Evolutionary conservation across 805 yeast species (phyloP), one percentile per base, ranked within the genome.

Genomic region (Wickerhamiella shivajii): DNA sequence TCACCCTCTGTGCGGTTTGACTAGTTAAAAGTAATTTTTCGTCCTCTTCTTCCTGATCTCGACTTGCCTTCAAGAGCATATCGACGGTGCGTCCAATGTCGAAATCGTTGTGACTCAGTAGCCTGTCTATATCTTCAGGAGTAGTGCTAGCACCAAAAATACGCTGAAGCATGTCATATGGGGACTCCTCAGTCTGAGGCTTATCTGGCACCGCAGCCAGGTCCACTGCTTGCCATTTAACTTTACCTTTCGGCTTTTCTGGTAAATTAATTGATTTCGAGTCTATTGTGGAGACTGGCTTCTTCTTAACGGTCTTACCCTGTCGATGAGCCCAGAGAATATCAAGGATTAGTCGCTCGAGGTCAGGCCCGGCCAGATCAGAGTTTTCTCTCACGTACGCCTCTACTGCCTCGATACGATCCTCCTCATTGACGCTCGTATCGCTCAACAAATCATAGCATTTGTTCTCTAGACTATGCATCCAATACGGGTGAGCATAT

Each of bases 281-380:
- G 24, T 32, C 33, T 2, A 54, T 46, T 17, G 44, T 41, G 1
- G 49, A 40, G 5, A 34, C 29, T 7, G 27, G 39, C 9, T 15
- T 29, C 35, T 20, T 25, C 14, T 24, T 15, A 8, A 19, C 29
- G 1, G 39, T 26, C 13, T 41, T 45, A 5, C 49, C 41, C 2
- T 57, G 62, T 24, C 57, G 51, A 34, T 61, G 66, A 18, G 46
- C 52, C 63, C 64, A 58, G 36, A 62, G 38, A 8, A 62, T 54
- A 33, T 58, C 64, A 44, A 62, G 46, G 11, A 59, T 59, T 12
- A 56, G 41, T 33, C 57, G 44, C 36, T 62, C 66, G 5, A 45
- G 34, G 16, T 53, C 56, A 12, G 44, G 43, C 3, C 46, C 27
- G 3, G 31, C 23, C 26, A 43, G 29, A 6, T 34, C 30, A 17